These are phyloP conservation scores for Dichotomocladium elegans DNA, from an alignment of 371 early-diverging fungal genomes.

Conservation along the genomic window DNA sequence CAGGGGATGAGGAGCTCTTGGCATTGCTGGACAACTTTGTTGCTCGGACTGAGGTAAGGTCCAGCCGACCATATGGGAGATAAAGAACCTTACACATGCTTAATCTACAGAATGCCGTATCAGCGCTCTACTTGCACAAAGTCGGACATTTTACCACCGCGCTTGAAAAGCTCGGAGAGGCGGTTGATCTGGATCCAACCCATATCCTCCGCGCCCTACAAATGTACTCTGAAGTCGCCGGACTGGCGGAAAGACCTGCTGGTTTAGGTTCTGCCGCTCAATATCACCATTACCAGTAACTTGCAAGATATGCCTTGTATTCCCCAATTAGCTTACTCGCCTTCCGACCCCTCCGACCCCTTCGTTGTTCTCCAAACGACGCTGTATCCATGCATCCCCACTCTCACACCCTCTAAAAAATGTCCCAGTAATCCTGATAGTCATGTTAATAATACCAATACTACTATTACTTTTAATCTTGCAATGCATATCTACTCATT, in stretches of 20 bases:
- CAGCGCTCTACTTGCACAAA: constrained; percentile 55
- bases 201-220: constrained; percentile 60
- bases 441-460: no score
- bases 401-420: not conserved
- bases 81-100: not conserved
- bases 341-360: no score
- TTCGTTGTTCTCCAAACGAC: no score
- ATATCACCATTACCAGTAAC: not conserved
- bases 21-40: constrained; percentile 47
- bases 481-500: no score
- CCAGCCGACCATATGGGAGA: not conserved
- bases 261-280: constrained; percentile 4
- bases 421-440: no score
- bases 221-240: constrained; percentile 53
- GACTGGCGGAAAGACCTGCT: constrained; percentile 15
- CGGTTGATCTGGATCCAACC: constrained; percentile 51
- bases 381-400: not conserved
- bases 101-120: constrained; percentile 48
- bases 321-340: no score
- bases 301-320: no score
- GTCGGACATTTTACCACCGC: constrained; percentile 53
- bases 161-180: constrained; percentile 55
- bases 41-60: constrained; percentile 41
- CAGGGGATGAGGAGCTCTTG: constrained; percentile 45
- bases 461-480: no score